A percentile compares a stretch with the other conserved stretches of the same genome.
These are phyloP conservation scores for Phytophthora aleatoria DNA, from an alignment of 352 stramenopile species.

Conservation along the genomic window DNA sequence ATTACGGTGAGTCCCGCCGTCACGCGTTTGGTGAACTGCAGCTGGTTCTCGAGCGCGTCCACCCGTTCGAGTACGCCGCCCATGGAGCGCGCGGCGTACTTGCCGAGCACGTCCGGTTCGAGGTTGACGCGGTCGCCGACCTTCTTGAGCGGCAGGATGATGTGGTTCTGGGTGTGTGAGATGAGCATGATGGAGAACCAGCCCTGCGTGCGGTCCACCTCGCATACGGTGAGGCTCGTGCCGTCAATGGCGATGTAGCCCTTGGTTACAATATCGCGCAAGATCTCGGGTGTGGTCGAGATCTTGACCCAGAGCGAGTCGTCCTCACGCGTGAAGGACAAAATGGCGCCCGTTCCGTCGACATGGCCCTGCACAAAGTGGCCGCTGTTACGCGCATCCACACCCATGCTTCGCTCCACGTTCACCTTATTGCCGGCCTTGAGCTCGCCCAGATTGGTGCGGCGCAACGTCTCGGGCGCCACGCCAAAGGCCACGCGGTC, in stretches of 20 bases:
- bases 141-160: constrained; percentile 94
- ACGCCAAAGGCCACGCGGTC: constrained; percentile 93
- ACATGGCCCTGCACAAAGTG: constrained; percentile 99
- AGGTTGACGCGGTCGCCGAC: constrained; percentile 91
- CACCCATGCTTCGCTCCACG: constrained; percentile 90
- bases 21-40: constrained; percentile 41
- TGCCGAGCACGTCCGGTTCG: constrained; percentile 92
- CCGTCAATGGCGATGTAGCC: constrained; percentile 98
- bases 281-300: constrained; percentile 69
- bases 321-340: constrained; percentile 89
- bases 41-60: constrained; percentile 61
- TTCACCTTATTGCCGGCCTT: constrained; percentile 94
- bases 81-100: constrained; percentile 89
- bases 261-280: constrained; percentile 92
- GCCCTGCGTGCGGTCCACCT: constrained; percentile 78
- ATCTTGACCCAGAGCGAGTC: constrained; percentile 98
- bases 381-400: constrained; percentile 94
- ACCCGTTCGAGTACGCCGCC: constrained; percentile 60
- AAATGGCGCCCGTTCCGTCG: constrained; percentile 93
- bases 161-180: constrained; percentile 97
- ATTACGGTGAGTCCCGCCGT: constrained; percentile 36
- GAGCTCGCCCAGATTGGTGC: constrained; percentile 89
- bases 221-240: constrained; percentile 97
- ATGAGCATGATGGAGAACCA: constrained; percentile 99
- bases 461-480: constrained; percentile 94